Evolutionary conservation across 768 basidiomycete genomes (phyloP).

Genomic region (Tylopilus felleus): DNA sequence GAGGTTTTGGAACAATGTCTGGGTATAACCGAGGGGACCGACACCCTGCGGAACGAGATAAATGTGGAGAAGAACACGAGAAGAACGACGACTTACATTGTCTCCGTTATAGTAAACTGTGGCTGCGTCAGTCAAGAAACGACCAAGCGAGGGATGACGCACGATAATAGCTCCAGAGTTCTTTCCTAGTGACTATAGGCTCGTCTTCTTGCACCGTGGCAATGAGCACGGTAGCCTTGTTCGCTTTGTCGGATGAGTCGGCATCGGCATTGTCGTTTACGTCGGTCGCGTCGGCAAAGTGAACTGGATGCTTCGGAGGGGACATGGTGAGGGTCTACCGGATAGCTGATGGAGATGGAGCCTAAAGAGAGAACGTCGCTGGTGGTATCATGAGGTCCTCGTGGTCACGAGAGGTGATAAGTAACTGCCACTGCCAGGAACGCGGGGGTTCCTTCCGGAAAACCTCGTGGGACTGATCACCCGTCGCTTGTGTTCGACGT

Average conservation of each 20-base stretch:
- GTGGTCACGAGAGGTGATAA: slow-evolving; percentile 5
- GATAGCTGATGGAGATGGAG: not conserved
- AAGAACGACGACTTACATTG: slow-evolving; percentile 45
- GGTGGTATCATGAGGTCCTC: not conserved
- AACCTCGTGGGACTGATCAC: not conserved
- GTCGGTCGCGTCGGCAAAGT: not conserved
- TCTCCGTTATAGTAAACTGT: slow-evolving; percentile 81
- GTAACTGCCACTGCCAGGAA: not conserved
- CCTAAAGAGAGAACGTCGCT: not conserved
- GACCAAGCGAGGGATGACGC: slow-evolving; percentile 29
- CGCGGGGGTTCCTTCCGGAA: not conserved
- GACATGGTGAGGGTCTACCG: slow-evolving; percentile 12
- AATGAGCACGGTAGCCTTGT: slow-evolving; percentile 32
- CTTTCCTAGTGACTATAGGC: no score
- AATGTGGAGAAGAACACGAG: not conserved
- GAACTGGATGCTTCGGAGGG: slow-evolving; percentile 1
- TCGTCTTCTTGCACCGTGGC: slow-evolving; percentile 48
- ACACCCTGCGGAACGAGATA: slow-evolving; percentile 47
- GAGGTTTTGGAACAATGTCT: slow-evolving; percentile 72
- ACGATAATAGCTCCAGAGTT: no score
- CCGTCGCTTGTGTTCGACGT: not conserved
- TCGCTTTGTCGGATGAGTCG: slow-evolving; percentile 3
- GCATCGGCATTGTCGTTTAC: slow-evolving; percentile 10
- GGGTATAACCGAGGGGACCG: slow-evolving; percentile 63
- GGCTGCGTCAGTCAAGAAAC: not conserved